phyloP scores from a whole-genome alignment of 2,329 filamentous ascomycete species.

The Botryotinia narcissicola region DNA sequence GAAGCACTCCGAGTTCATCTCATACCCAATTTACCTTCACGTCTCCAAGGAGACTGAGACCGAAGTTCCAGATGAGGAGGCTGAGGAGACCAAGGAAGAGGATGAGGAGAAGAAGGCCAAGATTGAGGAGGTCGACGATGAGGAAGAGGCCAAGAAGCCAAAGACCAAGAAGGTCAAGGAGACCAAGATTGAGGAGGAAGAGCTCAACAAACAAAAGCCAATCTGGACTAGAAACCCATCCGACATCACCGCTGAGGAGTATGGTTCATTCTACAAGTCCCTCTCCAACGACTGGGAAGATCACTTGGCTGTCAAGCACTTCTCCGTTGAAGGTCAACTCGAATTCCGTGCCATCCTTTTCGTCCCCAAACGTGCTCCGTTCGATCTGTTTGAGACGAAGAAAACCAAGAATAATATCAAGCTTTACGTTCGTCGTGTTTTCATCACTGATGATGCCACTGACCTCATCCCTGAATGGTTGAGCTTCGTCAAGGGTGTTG shows the following conservation, averaged over 20 bases:
- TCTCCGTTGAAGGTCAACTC: constrained; percentile 99
- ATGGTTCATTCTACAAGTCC: constrained; percentile 99
- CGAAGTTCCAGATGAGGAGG: constrained; percentile 63
- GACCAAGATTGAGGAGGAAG: constrained; percentile 97
- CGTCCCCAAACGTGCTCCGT: constrained; percentile 98
- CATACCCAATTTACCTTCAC: constrained; percentile 99
- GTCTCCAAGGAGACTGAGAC: constrained; percentile 99
- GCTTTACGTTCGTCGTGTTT: constrained; percentile 99
- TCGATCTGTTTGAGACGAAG: constrained; percentile 99
- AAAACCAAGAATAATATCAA: constrained; percentile 99
- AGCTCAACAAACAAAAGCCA: constrained; percentile 99
- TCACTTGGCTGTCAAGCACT: constrained; percentile 99
- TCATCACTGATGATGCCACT: constrained; percentile 99
- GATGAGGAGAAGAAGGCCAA: constrained; percentile 43
- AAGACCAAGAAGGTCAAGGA: constrained; percentile 99
- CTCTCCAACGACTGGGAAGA: constrained; percentile 99
- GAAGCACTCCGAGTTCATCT: constrained; percentile 99
- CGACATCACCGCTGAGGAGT: constrained; percentile 95
- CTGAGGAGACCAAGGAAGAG: constrained; percentile 36
- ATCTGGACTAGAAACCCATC: constrained; percentile 99
- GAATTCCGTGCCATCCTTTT: constrained; percentile 99
- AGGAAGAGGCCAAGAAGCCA: constrained; percentile 23
- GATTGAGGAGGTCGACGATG: constrained; percentile 26
- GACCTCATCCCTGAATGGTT: constrained; percentile 99
- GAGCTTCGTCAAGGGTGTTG: constrained; percentile 99